Base-by-base conservation (phyloP, 495 filamentous ascomycete genomes). In the Podospora anserina region DNA sequence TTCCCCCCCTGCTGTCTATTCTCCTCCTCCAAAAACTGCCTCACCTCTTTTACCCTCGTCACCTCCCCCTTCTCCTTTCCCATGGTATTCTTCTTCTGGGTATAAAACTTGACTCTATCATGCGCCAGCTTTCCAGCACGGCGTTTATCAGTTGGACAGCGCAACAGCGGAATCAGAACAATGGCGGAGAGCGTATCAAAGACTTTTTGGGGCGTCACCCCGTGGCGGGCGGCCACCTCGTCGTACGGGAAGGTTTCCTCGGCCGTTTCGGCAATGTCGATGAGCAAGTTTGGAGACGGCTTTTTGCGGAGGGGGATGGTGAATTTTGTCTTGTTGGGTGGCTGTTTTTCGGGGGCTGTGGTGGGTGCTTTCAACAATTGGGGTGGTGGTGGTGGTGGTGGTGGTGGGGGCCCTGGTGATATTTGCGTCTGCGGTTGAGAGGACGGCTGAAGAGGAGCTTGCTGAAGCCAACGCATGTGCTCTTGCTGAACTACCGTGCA, bases 191-290 rank as follows among this genome's bases (percentile, higher is more conserved):
- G 80, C 20, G 79, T 75, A 27, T 85, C 82, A 20, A 76, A 76
- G 15, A 85, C 80, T 63, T 78, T 80, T n/a, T 79, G 75, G n/a
- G 80, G 72, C 0, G 79, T 66, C 13, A 78, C 70, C 11, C 75
- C 74, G 65, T 84, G 83, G 20, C 81, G 74, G 27, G 76, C 74
- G 3, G 82, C 82, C 6, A 85, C 75, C 20, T 79, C 78, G 5
- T 74, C 72, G 49, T 80, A 83, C 7, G 83, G 83, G 55, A 84
- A 83, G 32, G 70, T 72, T 63, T 77, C 75, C 68, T 83, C 81
- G 53, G 80, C 78, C 9, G 83, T 84, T 68, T 84, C 79, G 19
- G 82, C 82, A 18, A 85, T 78, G 68, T 85, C 83, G 26, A 82
- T 77, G n/a, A 83, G 74, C 2, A 82, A 75, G 66, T 78, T 77